Evolutionary conservation across 495 filamentous ascomycete genomes (phyloP).

Genomic region (Immersiella caudata): DNA sequence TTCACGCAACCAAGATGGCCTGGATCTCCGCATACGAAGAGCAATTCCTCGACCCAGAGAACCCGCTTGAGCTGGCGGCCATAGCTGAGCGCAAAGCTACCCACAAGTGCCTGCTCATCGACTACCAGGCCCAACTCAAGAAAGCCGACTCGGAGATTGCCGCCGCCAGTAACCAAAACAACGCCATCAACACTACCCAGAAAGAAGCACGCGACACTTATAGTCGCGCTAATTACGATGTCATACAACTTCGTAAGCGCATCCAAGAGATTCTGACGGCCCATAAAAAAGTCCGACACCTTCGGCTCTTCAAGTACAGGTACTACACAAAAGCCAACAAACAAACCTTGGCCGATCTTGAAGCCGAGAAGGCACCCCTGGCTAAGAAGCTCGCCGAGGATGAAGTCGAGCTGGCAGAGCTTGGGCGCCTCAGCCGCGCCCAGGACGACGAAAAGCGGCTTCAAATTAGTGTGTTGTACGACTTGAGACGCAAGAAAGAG

Average conservation of each 20-base stretch:
- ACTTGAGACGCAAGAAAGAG: not conserved
- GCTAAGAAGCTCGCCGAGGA: not conserved
- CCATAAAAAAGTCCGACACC: not conserved
- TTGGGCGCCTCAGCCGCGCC: not conserved
- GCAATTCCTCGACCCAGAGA: not conserved
- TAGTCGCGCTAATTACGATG: not conserved
- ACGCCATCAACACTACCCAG: not conserved
- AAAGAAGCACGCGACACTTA: not conserved
- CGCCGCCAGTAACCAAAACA: not conserved
- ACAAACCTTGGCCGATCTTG: not conserved
- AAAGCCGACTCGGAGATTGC: not conserved
- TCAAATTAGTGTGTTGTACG: not conserved
- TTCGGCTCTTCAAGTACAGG: not conserved
- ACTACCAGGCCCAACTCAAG: not conserved
- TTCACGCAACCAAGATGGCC: not conserved
- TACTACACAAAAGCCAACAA: not conserved
- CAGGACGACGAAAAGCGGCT: not conserved
- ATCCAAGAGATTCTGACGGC: not conserved
- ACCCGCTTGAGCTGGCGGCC: not conserved
- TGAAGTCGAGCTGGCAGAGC: not conserved
- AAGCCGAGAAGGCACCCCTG: not conserved
- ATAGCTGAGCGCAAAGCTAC: not conserved
- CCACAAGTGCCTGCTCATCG: not conserved
- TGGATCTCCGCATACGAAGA: slow-evolving; percentile 9
- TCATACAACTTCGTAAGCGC: not conserved